Percentiles rank a stretch among this genome's conserved stretches.
phyloP scores from a whole-genome alignment of 2,329 filamentous ascomycete species.

The Tolypocladium tundrense region DNA sequence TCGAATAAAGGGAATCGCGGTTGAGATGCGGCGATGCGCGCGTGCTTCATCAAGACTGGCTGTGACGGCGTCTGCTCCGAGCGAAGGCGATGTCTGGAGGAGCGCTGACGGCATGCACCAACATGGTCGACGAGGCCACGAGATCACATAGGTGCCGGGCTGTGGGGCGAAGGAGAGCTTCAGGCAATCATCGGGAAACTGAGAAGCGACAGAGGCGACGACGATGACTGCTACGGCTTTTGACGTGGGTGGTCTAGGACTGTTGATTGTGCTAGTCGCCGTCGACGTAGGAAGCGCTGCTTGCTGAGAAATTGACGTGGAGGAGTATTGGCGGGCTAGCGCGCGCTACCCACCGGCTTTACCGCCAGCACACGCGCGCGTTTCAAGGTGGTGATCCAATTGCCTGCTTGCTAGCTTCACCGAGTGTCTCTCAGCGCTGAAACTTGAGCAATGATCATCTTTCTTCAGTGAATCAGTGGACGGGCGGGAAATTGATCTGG shows the following conservation, averaged over 20 bases:
- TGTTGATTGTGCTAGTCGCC: background rate
- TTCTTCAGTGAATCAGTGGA: background rate
- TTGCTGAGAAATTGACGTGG: background rate
- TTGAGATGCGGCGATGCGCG: background rate
- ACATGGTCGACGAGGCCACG: slow-evolving; percentile 24
- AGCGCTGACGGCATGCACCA: slow-evolving; percentile 23
- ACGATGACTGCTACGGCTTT: background rate
- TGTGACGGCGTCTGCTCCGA: slow-evolving; percentile 22
- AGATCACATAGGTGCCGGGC: slow-evolving; percentile 21
- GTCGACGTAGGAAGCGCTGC: background rate
- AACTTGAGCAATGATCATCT: background rate
- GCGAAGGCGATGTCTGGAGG: slow-evolving; percentile 23
- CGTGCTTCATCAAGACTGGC: slow-evolving; percentile 12
- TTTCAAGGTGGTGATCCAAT: background rate
- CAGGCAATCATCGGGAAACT: slow-evolving; percentile 1
- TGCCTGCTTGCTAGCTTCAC: background rate
- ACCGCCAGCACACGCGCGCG: background rate
- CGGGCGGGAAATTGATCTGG: background rate
- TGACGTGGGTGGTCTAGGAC: background rate
- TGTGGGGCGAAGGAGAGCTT: slow-evolving; percentile 1
- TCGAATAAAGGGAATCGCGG: background rate
- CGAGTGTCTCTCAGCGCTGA: background rate
- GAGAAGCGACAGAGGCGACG: background rate
- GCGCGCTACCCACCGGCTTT: background rate
- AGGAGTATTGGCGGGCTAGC: background rate